These are phyloP conservation scores for Agrocybe pediades DNA, from an alignment of 768 basidiomycete species.

Conservation along the genomic window DNA sequence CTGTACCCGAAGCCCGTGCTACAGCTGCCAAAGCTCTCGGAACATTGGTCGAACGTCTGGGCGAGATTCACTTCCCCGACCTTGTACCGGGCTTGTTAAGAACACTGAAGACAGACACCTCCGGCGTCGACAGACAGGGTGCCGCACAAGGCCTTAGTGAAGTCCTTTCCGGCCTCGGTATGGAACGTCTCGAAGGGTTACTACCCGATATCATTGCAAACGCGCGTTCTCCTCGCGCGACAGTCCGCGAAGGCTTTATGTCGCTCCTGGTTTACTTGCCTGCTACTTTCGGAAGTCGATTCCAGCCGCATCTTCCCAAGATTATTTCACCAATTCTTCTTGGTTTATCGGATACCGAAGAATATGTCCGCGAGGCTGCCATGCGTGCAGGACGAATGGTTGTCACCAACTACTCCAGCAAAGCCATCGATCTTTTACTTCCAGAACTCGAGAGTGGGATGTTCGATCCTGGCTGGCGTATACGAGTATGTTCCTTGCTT, in stretches of 20 bases:
- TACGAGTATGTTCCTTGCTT: conserved; percentile 61
- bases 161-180: conserved; percentile 94
- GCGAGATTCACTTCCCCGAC: conserved; percentile 94
- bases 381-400: conserved; percentile 99
- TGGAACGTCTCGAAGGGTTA: conserved; percentile 93
- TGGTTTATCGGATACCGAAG: conserved; percentile 90
- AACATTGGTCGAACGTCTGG: conserved; percentile 93
- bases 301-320: conserved; percentile 93
- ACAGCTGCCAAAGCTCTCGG: conserved; percentile 97
- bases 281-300: conserved; percentile 93
- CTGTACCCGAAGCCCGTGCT: conserved; percentile 96
- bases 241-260: conserved; percentile 98
- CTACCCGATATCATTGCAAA: conserved; percentile 93
- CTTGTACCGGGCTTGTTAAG: conserved; percentile 87
- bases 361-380: conserved; percentile 94
- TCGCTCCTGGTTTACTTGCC: conserved; percentile 94
- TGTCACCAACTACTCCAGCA: conserved; percentile 89
- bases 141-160: conserved; percentile 97
- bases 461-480: conserved; percentile 95
- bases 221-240: conserved; percentile 85
- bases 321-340: conserved; percentile 92
- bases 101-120: conserved; percentile 89
- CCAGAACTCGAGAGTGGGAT: conserved; percentile 94
- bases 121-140: conserved; percentile 95
- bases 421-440: conserved; percentile 89